Percentiles rank a stretch among this genome's conserved stretches.
These are phyloP conservation scores for Sclerotinia subarctica DNA, from an alignment of 2,329 filamentous ascomycete species.

Conservation along the genomic window DNA sequence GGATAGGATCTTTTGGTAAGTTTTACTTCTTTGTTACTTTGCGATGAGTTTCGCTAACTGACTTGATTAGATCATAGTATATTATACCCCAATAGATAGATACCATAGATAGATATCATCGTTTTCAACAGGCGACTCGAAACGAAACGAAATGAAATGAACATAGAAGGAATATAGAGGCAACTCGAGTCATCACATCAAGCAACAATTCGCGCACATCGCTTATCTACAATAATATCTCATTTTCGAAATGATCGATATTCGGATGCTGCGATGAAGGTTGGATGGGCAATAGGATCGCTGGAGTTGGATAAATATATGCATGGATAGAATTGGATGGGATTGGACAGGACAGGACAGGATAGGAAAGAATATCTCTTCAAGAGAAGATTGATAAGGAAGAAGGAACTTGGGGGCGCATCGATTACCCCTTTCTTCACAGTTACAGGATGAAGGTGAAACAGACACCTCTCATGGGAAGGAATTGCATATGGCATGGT, in stretches of 20 bases:
- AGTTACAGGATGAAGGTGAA: background rate
- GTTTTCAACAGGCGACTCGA: slow-evolving; percentile 7
- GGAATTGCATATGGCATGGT: background rate
- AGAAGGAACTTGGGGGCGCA: background rate
- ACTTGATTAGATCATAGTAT: slow-evolving; percentile 1
- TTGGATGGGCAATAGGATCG: background rate
- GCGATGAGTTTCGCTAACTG: background rate
- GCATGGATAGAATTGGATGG: slow-evolving; percentile 1
- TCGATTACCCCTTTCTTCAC: no score
- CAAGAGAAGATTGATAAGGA: slow-evolving; percentile 5
- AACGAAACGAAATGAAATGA: background rate
- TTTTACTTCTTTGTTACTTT: background rate
- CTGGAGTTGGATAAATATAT: background rate
- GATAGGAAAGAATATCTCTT: background rate
- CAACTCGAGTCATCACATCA: background rate
- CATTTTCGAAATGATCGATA: background rate
- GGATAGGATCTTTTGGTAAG: slow-evolving; percentile 10
- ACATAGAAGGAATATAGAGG: background rate
- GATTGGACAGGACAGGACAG: background rate
- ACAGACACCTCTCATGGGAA: background rate
- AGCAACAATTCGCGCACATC: background rate
- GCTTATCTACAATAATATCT: background rate
- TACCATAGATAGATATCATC: slow-evolving; percentile 11
- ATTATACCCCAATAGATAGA: slow-evolving; percentile 15
- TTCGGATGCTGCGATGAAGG: background rate